A percentile compares a stretch with the other conserved stretches of the same genome.
phyloP scores from a whole-genome alignment of 257 asterid genomes.

The Catharanthus roseus region DNA sequence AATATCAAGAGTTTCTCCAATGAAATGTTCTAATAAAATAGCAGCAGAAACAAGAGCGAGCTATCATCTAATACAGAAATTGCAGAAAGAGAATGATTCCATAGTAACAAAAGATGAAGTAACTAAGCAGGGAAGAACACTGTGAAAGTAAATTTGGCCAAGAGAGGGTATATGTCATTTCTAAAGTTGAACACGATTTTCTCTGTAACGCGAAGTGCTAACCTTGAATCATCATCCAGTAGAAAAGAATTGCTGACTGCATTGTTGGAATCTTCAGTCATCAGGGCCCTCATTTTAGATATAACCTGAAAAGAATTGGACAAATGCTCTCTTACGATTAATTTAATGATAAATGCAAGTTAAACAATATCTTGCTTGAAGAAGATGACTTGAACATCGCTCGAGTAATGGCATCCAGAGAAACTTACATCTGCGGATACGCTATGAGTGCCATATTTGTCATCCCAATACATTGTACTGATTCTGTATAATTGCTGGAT shows the following conservation, averaged over 20 bases:
- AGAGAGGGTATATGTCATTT: neutral
- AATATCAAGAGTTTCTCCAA: constrained; percentile 20
- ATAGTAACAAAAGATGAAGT: neutral
- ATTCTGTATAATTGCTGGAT: constrained; percentile 92
- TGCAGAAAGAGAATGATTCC: neutral
- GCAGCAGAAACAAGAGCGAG: neutral
- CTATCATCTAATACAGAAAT: neutral
- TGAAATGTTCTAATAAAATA: constrained; percentile 2
- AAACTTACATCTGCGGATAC: constrained; percentile 87
- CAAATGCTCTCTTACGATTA: constrained; percentile 7
- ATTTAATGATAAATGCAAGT: constrained; percentile 10
- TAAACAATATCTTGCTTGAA: constrained; percentile 19
- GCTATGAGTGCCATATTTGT: constrained; percentile 95
- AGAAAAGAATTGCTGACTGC: constrained; percentile 95
- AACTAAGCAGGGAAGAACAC: neutral
- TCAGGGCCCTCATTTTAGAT: constrained; percentile 84
- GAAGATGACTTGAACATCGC: constrained; percentile 34
- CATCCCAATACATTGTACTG: constrained; percentile 99
- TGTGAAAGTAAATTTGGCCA: neutral
- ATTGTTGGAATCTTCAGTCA: constrained; percentile 89
- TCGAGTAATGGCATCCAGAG: constrained; percentile 32
- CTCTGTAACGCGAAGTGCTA: constrained; percentile 14
- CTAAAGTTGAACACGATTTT: neutral
- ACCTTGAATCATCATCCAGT: constrained; percentile 98
- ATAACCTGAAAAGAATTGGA: constrained; percentile 51